Evolutionary conservation across 352 stramenopile genomes (phyloP).

Genomic region (Globisporangium paddicum): DNA sequence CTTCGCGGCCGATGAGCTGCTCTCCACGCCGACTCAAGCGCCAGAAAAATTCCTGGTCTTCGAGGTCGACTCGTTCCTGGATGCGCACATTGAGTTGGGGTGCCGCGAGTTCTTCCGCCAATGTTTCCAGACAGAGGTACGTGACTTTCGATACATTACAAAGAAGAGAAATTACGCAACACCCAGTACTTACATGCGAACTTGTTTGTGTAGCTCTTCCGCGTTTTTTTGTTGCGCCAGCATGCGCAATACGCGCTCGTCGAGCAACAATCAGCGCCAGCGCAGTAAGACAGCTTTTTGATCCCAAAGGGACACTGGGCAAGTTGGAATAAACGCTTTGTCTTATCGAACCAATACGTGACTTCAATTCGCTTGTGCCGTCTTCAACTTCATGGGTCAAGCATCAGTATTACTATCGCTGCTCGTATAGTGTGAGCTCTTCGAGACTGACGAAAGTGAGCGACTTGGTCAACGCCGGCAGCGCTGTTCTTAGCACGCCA

Average conservation of each 20-base stretch:
- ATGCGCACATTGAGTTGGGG: conserved; percentile 58
- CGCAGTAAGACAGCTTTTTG: background rate
- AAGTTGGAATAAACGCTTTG: no score
- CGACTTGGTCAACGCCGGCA: conserved; percentile 47
- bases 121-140: conserved; percentile 66
- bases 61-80: conserved; percentile 56
- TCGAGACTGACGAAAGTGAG: conserved; percentile 69
- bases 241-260: conserved; percentile 36
- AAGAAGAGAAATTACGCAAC: background rate
- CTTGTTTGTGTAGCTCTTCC: conserved; percentile 48
- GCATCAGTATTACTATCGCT: background rate
- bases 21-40: background rate
- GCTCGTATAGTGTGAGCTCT: conserved; percentile 35
- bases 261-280: background rate
- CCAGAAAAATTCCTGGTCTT: conserved; percentile 44
- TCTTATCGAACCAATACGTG: no score
- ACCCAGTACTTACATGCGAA: background rate
- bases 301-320: background rate
- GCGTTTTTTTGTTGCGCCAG: conserved; percentile 41
- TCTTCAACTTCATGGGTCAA: background rate
- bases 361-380: no score
- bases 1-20: conserved; percentile 12
- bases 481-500: conserved; percentile 50
- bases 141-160: background rate
- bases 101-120: conserved; percentile 80